Base-by-base conservation (phyloP, 371 early-diverging fungal genomes). In the Basidiobolus meristosporus region DNA sequence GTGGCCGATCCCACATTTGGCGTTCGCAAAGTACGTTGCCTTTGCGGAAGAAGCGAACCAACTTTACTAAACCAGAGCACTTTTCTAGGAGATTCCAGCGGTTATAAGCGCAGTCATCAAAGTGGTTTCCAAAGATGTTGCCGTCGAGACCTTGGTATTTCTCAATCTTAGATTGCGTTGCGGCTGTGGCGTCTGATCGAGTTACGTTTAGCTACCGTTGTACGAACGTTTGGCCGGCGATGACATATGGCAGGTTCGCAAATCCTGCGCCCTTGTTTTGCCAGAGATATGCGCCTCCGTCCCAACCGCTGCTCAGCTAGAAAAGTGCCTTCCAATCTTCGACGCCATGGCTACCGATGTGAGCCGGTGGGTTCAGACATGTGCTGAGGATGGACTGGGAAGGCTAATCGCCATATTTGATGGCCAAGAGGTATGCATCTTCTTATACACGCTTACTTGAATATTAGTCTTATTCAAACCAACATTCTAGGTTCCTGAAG, bases 231-330 rank as follows among this genome's bases (percentile, higher is more conserved):
- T 63, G 47, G 49, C 62, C n/a, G 51, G 52, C 23, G 69, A 68
- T 41, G 53, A 57, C 20, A 65, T 68, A 34, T 68, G 69, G 69
- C 69, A 68, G 43, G 65, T 65, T 18, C 59, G 69, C 22, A 51
- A 61, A 30, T 63, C 69, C 12, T 63, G 65, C 44, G 57, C 62
- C 10, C 34, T 63, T 7, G 52, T 60, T 1, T 42, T 68, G 5
- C 63, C 65, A 6, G 40, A 52, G 14, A 20, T 68, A 9, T 65
- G 69, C 34, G 52, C 57, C 31, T 58, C 57, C 0, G 42, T 68
- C 17, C 55, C 62, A 1, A 54, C 54, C 15, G 59, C 58, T 22
- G 34, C 48, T 11, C 57, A 54, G 30, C 26, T 44, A 0, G 57
- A 54, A 2, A 32, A 58, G 7, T 60, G 62, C 10, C 48, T 58